Evolutionary conservation across 2,329 filamentous ascomycete species (phyloP), one percentile per base, ranked within the genome.

Genomic region (Dryadomyces quercus-mongolicae): DNA sequence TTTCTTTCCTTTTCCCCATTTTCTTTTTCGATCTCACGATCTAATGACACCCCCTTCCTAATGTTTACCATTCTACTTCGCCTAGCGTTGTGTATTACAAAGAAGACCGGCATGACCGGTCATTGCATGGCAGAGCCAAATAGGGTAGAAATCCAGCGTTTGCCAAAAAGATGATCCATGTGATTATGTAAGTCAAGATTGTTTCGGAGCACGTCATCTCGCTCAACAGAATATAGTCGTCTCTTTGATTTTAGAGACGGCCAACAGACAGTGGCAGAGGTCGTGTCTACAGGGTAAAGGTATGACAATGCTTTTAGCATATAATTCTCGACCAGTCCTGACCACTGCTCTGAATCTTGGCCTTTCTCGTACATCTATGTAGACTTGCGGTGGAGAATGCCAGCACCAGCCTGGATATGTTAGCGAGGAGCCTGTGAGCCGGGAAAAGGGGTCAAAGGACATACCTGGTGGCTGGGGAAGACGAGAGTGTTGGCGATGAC

Each of bases 401-500:
- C 54, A 20, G 58, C 58, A 38, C 53, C 48, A 22, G 56, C 58
- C 56, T 59, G 18, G 6, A 13, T 3, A 16, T 43, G 52, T 54
- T 1, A 49, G 31, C 25, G 49, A 18, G n/a, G 13, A 21, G 9
- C 9, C 43, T 34, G 9, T n/a, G 3, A 1, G 31, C n/a, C n/a
- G n/a, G 13, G 20, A 25, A 6, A 36, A 13, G 12, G 10, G n/a
- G 10, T 5, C 20, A 20, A n/a, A 3, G 20, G 56, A 13, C n/a
- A n/a, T 44, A 61, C 89, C 79, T 96, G 91, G 66, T 95, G 90
- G 63, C 85, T 93, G 5, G 91, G 91, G 70, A 86, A 95, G 53
- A 96, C 74, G 57, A 96, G 71, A 6, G 88, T 86, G 70, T 96
- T 91, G 20, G 91, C 91, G 61, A 96, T 70, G 20, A 95, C 88